A percentile compares a stretch with the other conserved stretches of the same genome.
Evolutionary conservation across 495 filamentous ascomycete species (phyloP).

Genomic region (Podospora bellae-mahoneyi): DNA sequence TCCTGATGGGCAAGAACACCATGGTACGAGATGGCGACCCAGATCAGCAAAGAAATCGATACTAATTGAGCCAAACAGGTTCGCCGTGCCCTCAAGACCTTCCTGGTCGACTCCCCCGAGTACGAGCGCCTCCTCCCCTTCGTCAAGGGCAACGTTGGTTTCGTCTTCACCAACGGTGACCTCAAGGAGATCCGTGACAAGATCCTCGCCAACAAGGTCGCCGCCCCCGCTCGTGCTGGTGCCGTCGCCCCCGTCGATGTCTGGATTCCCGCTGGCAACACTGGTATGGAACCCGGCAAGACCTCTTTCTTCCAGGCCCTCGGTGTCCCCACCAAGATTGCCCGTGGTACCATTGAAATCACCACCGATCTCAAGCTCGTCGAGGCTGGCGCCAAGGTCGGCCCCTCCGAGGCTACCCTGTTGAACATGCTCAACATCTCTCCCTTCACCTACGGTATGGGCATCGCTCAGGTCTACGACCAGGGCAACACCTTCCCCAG

Average conservation of each 20-base stretch:
- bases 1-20: constrained; percentile 99
- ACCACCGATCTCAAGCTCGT: constrained; percentile 96
- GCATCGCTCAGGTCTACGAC: constrained; percentile 92
- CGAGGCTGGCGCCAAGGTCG: constrained; percentile 89
- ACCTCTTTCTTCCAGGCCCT: constrained; percentile 99
- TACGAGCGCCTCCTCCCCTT: constrained; percentile 94
- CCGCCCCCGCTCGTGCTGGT: constrained; percentile 94
- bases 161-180: constrained; percentile 98
- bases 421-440: constrained; percentile 99
- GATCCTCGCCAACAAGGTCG: constrained; percentile 94
- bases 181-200: constrained; percentile 88
- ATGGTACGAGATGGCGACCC: constrained; percentile 58
- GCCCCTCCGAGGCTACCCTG: constrained; percentile 95
- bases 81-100: constrained; percentile 95
- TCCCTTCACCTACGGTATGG: constrained; percentile 99
- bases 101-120: constrained; percentile 85
- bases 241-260: constrained; percentile 88
- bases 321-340: constrained; percentile 99
- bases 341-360: constrained; percentile 99
- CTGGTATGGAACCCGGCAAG: constrained; percentile 99
- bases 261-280: constrained; percentile 94
- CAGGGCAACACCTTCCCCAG: constrained; percentile 85
- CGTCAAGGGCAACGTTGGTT: constrained; percentile 97
- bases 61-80: constrained; percentile 49
- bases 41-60: background rate